A percentile compares a stretch with the other conserved stretches of the same genome.
These are phyloP conservation scores for Lactarius pseudohatsudake DNA, from an alignment of 768 basidiomycete genomes.

Conservation along the genomic window DNA sequence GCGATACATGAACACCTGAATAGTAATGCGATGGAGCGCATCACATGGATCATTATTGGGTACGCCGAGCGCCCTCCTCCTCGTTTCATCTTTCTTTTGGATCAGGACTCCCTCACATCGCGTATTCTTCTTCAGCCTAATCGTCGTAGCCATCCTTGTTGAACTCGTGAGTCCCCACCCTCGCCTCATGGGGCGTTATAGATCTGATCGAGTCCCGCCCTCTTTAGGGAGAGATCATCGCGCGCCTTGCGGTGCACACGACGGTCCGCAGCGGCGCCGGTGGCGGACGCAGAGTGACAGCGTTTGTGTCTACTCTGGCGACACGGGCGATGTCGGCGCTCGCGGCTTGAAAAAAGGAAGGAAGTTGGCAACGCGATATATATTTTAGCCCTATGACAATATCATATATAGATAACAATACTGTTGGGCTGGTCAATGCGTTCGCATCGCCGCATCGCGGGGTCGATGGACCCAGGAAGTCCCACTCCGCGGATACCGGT, in stretches of 20 bases:
- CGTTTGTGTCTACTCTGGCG: neutral
- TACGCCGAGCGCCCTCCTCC: constrained; percentile 34
- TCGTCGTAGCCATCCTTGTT: constrained; percentile 86
- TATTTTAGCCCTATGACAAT: neutral
- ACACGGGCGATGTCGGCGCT: neutral
- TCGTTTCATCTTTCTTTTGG: constrained; percentile 23
- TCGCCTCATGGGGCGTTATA: too few relatives aligned
- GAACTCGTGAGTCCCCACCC: constrained; percentile 57
- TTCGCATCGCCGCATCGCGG: too few relatives aligned
- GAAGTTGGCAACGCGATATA: neutral
- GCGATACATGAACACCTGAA: constrained; percentile 94
- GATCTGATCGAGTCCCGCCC: neutral
- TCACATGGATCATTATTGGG: constrained; percentile 81
- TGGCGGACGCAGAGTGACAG: neutral
- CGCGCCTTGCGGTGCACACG: constrained; percentile 71
- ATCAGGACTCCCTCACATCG: constrained; percentile 24
- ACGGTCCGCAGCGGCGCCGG: constrained; percentile 31
- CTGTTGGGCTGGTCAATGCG: neutral
- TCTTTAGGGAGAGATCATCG: constrained; percentile 74
- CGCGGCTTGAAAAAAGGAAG: neutral
- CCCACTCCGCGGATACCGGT: neutral
- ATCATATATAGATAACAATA: neutral
- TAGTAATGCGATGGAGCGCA: constrained; percentile 84
- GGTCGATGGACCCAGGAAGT: too few relatives aligned
- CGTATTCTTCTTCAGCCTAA: constrained; percentile 55